Conservation (phyloP, 768 basidiomycete species). For the Thelephora aurantiotincta region DNA sequence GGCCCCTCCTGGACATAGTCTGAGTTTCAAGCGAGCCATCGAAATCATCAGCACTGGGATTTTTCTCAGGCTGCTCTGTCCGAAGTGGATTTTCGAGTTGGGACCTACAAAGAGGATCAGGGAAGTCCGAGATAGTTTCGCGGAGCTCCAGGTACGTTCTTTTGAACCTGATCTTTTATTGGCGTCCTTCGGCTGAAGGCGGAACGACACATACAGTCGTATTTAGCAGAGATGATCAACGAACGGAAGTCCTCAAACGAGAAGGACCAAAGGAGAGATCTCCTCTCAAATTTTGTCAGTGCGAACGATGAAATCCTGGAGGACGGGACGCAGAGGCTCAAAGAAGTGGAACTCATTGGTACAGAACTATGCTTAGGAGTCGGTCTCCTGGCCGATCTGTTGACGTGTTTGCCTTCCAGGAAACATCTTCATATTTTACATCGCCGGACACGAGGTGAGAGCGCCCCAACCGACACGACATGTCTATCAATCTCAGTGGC, state of each 20-base stretch:
- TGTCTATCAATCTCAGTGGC: not conserved
- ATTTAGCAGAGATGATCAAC: constrained; percentile 40
- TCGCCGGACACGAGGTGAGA: constrained; percentile 44
- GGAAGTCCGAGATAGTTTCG: constrained; percentile 11
- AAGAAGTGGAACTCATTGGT: constrained; percentile 30
- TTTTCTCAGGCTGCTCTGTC: constrained; percentile 13
- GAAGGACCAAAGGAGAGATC: constrained; percentile 30
- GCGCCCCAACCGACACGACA: not conserved
- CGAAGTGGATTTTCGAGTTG: constrained; percentile 12
- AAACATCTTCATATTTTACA: constrained; percentile 27
- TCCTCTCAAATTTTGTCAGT: constrained; percentile 36
- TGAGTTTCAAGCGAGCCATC: constrained; percentile 19
- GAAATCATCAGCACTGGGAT: constrained; percentile 16
- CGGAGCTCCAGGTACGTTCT: constrained; percentile 15
- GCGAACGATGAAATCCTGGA: constrained; percentile 28
- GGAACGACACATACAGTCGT: constrained; percentile 14
- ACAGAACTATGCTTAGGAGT: constrained; percentile 2
- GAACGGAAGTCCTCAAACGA: constrained; percentile 22
- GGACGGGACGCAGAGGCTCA: constrained; percentile 18
- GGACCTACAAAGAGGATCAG: constrained; percentile 12
- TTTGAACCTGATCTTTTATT: not conserved
- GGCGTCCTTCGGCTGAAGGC: not conserved
- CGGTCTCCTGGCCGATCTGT: not conserved
- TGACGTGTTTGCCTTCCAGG: constrained; percentile 6
- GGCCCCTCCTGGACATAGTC: constrained; percentile 25